Evolutionary conservation across 257 asterid genomes (phyloP).

Genomic region (Ballota nigra): DNA sequence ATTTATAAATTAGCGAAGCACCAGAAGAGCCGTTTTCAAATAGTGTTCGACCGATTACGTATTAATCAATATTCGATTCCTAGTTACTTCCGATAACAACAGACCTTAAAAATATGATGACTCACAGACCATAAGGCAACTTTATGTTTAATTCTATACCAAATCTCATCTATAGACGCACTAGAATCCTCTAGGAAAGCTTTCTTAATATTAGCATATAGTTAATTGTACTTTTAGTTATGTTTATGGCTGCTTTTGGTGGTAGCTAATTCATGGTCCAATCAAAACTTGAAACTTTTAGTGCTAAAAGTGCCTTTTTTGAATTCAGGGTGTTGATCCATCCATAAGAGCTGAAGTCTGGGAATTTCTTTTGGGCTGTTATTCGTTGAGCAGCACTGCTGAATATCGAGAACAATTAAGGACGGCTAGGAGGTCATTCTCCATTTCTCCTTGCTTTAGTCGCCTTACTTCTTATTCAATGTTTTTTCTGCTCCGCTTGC

Average conservation of each 20-base stretch:
- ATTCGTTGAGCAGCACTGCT: constrained; percentile 80
- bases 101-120: too few species aligned
- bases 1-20: too few species aligned
- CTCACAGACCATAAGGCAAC: too few species aligned
- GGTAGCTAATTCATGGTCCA: constrained; percentile 1
- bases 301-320: constrained; percentile 20
- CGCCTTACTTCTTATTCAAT: constrained; percentile 13
- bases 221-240: constrained; percentile 9
- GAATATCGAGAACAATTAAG: constrained; percentile 79
- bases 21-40: too few species aligned
- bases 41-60: too few species aligned
- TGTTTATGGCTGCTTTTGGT: constrained; percentile 9
- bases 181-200: constrained; percentile 4
- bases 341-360: constrained; percentile 94
- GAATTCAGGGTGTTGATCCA: constrained; percentile 90
- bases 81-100: too few species aligned
- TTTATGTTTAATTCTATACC: too few species aligned
- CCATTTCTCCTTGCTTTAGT: constrained; percentile 24
- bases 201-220: background rate
- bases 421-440: constrained; percentile 79
- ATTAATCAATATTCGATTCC: too few species aligned
- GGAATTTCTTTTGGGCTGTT: constrained; percentile 98
- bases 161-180: too few species aligned
- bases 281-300: background rate
- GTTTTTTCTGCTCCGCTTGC: constrained; percentile 19